Evolutionary conservation across 129 eudicot species (phyloP).

Genomic region (Dittrichia graveolens): DNA sequence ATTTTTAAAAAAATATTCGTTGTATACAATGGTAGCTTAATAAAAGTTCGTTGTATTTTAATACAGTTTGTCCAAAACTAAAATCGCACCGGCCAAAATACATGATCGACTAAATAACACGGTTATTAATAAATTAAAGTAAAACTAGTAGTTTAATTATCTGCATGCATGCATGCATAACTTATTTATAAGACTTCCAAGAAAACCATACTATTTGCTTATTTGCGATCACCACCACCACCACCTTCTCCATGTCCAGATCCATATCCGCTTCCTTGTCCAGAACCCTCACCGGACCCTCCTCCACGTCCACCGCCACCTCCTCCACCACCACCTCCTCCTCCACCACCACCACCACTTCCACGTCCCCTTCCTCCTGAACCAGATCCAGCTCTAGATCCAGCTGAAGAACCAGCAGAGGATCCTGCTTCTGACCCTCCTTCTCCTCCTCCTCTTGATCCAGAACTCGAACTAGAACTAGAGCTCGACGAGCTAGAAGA

Average conservation of each 20-base stretch:
- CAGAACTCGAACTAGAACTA: constrained; percentile 43
- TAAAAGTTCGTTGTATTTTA: too few species aligned
- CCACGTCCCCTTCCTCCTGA: constrained; percentile 27
- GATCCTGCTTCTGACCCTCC: constrained; percentile 65
- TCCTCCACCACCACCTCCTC: constrained; percentile 24
- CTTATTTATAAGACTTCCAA: constrained; percentile 14
- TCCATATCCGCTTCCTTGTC: constrained; percentile 64
- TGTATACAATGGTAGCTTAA: too few species aligned
- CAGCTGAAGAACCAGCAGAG: constrained; percentile 64
- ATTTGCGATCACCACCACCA: constrained; percentile 52
- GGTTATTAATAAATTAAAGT: too few species aligned
- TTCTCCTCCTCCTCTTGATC: constrained; percentile 40
- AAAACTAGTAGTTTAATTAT: not conserved
- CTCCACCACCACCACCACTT: constrained; percentile 19
- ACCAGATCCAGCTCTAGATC: constrained; percentile 60
- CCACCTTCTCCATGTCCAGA: constrained; percentile 53
- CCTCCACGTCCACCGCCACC: constrained; percentile 40
- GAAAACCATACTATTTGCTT: not conserved
- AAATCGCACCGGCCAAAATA: too few species aligned
- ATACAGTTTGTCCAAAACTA: too few species aligned
- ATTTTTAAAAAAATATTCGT: too few species aligned
- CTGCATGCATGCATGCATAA: constrained; percentile 9
- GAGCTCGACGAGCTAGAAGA: constrained; percentile 49
- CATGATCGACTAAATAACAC: too few species aligned
- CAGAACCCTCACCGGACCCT: constrained; percentile 45